Evolutionary conservation across 371 early-diverging fungal genomes (phyloP), one percentile per base, ranked within the genome.

Genomic region (Lichtheimia corymbifera): DNA sequence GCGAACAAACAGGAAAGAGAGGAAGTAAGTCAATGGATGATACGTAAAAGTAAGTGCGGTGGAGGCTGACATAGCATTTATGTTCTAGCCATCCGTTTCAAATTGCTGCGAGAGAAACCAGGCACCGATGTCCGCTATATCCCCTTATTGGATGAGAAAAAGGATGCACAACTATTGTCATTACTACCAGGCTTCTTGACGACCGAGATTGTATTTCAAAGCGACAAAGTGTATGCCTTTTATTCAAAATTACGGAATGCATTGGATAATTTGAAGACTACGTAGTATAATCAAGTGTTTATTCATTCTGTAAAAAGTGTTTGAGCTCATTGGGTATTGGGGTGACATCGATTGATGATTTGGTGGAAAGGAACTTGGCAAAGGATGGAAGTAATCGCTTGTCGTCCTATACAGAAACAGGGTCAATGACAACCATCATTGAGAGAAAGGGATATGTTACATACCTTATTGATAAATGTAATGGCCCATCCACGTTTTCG

Each of bases 401-500:
- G 53, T 83, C 75, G 44, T 87, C 87, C 72, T 83, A 54, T 54
- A 17, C 12, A 44, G 5, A 13, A 42, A 3, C 22, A 22, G 22
- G 22, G 6, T 13, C 6, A 15, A 35, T 11, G 35, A 2, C 11
- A 6, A 35, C 11, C 11, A 35, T 11, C 9, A 9, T 9, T 35
- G 11, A 35, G 35, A 65, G 53, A 63, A 18, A 42, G 30, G 14
- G 18, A 44, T n/a, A 22, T 15, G 18, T 44, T 25, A 49, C 50
- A 56, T 73, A 78, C 83, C 45, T 80, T 60, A 47, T 87, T 87
- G 55, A 87, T 75, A 60, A 87, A 87, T 5, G 86, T 85, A 50
- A 87, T 80, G 0, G 85, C 77, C 77, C 86, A 80, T 3, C 65
- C 75, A 25, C 65, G 65, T 27, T 68, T 51, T 27, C 72, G 50